Base-by-base conservation (phyloP, 163 green algal genomes). In the Trebouxia gelatinosa region DNA sequence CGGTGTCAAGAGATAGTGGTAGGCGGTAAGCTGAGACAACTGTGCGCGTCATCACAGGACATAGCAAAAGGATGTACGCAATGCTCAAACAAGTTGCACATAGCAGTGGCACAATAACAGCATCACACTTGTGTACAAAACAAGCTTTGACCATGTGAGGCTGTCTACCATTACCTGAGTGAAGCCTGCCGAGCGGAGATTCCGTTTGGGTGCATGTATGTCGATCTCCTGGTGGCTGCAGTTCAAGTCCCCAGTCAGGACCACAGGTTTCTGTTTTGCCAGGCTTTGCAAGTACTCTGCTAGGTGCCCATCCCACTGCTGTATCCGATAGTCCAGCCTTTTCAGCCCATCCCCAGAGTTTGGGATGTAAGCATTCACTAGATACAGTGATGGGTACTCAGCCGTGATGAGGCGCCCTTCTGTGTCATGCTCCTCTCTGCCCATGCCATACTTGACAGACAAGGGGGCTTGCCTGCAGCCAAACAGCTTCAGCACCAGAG, bases 141-240 rank as follows among this genome's bases (percentile, higher is more conserved):
- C n/a, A n/a, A n/a, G n/a, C n/a, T n/a, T n/a, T n/a, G n/a, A n/a
- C n/a, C n/a, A n/a, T n/a, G n/a, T n/a, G n/a, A n/a, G n/a, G n/a
- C n/a, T n/a, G n/a, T n/a, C n/a, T n/a, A n/a, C 21, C 17, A 23
- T 5, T 34, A 79, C 81, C 81, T 83, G 66, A 28, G 91, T 97
- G 81, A 97, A 97, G 16, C 92, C 92, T 40, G 92, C 86, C 35
- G 74, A 88, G 2, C 70, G 48, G 37, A 94, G 80, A 79, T 95
- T 95, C 74, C 67, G 87, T 78, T 94, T 94, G 43, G 92, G 91
- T 72, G 83, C 81, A 70, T 96, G 88, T 50, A 97, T 96, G 88
- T 97, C 93, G 28, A 96, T 94, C 59, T 91, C 85, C 50, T 80
- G 65, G 68, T 90, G 89, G 3, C 91, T 90, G 61, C 87, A 92